phyloP scores from a whole-genome alignment of 2,329 filamentous ascomycete species.

The Colletotrichum incanum region DNA sequence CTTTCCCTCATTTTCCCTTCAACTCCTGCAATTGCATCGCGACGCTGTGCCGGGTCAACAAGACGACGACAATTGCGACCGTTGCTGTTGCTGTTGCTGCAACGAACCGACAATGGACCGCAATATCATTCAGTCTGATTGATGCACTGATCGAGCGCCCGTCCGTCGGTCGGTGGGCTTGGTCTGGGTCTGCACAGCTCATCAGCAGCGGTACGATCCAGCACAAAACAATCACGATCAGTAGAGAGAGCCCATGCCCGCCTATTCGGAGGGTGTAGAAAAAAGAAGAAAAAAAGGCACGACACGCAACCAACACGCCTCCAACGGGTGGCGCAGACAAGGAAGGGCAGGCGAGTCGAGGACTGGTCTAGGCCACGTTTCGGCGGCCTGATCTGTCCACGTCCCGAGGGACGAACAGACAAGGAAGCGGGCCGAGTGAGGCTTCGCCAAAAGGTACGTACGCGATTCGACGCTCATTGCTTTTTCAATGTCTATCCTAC shows the following conservation, averaged over 20 bases:
- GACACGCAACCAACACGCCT: slow-evolving; percentile 18
- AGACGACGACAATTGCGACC: slow-evolving; percentile 7
- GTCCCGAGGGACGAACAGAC: slow-evolving; percentile 33
- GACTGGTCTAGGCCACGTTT: slow-evolving; percentile 25
- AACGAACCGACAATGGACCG: slow-evolving; percentile 13
- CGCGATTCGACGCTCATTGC: slow-evolving; percentile 28
- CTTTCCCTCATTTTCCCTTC: slow-evolving; percentile 41
- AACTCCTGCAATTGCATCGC: slow-evolving; percentile 28
- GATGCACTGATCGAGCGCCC: slow-evolving; percentile 9
- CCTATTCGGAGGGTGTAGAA: neutral
- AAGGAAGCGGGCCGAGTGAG: slow-evolving; percentile 39
- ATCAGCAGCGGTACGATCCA: slow-evolving; percentile 13
- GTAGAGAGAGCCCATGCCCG: neutral
- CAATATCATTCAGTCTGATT: slow-evolving; percentile 22
- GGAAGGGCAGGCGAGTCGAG: slow-evolving; percentile 25
- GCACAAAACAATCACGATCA: slow-evolving; percentile 12
- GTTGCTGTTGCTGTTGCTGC: neutral
- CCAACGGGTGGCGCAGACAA: slow-evolving; percentile 26
- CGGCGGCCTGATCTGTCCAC: slow-evolving; percentile 30
- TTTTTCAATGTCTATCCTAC: slow-evolving; percentile 37
- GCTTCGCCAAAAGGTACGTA: slow-evolving; percentile 38
- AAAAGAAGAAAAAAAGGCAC: slow-evolving; percentile 4
- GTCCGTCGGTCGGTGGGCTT: slow-evolving; percentile 1
- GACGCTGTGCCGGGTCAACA: slow-evolving; percentile 25
- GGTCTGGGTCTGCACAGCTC: slow-evolving; percentile 10